Conservation (phyloP, 805 yeast species). For the Sungouiozyma intestinalis region DNA sequence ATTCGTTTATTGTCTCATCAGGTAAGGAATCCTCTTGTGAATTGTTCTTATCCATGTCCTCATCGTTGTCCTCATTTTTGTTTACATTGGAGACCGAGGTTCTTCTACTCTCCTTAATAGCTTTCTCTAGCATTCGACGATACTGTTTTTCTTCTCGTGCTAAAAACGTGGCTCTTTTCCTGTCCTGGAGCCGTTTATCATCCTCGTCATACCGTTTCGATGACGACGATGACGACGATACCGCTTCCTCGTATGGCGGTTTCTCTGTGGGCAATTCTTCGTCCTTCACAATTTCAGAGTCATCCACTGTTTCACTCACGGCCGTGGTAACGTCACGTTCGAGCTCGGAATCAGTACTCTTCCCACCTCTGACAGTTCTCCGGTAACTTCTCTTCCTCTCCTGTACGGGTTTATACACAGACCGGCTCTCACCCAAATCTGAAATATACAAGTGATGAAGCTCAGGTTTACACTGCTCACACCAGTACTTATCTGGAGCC, state of each 20-base stretch:
- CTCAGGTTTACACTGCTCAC: slow-evolving; percentile 85
- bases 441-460: slow-evolving; percentile 39
- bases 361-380: slow-evolving; percentile 1
- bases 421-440: slow-evolving; percentile 18
- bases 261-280: neutral
- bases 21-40: neutral
- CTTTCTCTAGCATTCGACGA: slow-evolving; percentile 33
- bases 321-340: slow-evolving; percentile 2
- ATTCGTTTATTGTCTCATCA: neutral
- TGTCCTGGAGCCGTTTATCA: slow-evolving; percentile 20
- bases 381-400: slow-evolving; percentile 24
- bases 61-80: slow-evolving; percentile 3
- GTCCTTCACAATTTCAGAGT: slow-evolving; percentile 13
- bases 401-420: slow-evolving; percentile 33
- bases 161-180: slow-evolving; percentile 31
- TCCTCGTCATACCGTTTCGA: slow-evolving; percentile 15
- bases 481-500: slow-evolving; percentile 91
- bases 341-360: slow-evolving; percentile 2
- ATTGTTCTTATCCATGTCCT: neutral
- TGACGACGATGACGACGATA: neutral
- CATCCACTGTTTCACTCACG: slow-evolving; percentile 3
- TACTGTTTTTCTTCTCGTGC: slow-evolving; percentile 37
- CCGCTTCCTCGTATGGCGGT: slow-evolving; percentile 4
- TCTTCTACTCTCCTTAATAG: slow-evolving; percentile 32
- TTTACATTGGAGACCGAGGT: slow-evolving; percentile 22